Base-by-base conservation (phyloP, 78 protist species). In the Dictyostelium firmibasis region DNA sequence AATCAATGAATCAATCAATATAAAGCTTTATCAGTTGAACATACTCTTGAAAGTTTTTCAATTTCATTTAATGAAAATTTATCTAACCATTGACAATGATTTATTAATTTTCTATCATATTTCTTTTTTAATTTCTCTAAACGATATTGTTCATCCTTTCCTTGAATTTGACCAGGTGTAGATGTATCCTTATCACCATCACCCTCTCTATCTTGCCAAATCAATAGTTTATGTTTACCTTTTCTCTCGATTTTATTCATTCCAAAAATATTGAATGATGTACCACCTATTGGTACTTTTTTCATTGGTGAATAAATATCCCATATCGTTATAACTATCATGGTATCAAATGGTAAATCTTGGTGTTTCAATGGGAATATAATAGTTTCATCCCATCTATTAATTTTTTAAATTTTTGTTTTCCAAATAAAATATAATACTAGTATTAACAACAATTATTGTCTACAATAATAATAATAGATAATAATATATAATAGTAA, bases 241-340 rank as follows among this genome's bases (percentile, higher is more conserved):
- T 44, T 31, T 62, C 94, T 57, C 10, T 89, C 94, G 4, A 89
- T 69, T n/a, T 78, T 36, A 81, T 79, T 81, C 35, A 85, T 86
- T 29, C 96, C 92, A 83, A 93, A 93, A 4, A 93, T 83, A 60
- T 64, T 27, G 35, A 93, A 83, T 36, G 93, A 85, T 16, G 96
- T 82, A 29, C 91, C 93, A 44, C 96, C 96, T 16, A 93, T 76
- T 10, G 96, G 87, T 14, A 81, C 84, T 6, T 67, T 84, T 33
- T 89, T 77, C 16, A 16, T 18, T 29, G 97, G 93, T 81, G 91
- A 84, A 43, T 69, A 75, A 4, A 89, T 85, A 69, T 89, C 97
- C 97, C 97, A 95, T 13, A 95, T 75, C 5, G 94, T 89, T 33
- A 95, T 64, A 6, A 95, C 97, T 7, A 95, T 91, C 41, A 44